Evolutionary conservation across 75 land plant genomes (phyloP), one percentile per base, ranked within the genome.

Genomic region (Sequoia sempervirens): DNA sequence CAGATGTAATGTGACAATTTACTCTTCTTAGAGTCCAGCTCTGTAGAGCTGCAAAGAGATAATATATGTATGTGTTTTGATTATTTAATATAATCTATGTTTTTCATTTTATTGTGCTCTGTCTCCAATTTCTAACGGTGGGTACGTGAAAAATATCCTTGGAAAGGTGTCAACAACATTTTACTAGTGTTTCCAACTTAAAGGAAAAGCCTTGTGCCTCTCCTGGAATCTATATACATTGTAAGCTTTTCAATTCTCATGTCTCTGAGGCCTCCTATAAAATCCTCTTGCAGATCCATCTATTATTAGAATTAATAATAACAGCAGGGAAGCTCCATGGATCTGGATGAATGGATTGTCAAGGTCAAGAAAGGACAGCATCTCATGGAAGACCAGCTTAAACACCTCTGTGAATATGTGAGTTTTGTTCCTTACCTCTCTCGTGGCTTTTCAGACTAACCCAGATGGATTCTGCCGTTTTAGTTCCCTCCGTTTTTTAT

Each of bases 321-420:
- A 58, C 23, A 58, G n/a, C n/a, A 58, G 66, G 23, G n/a, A 6
- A 58, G 50, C 76, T 58, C 66, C n/a, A 93, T 96, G 99, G 99
- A 95, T 90, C 89, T 96, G 90, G 99, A 96, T 85, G 87, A 86
- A 79, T 96, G 99, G 97, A 94, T 96, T 50, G 83, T 93, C 56
- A 96, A 95, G 87, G 97, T 96, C 17, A 96, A 95, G 86, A 93
- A 91, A 28, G 99, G 99, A 13, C 90, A 95, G 86, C 97, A 96
- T 78, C 89, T 96, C 1, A 40, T 86, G 83, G 99, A 96, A 82
- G 91, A 96, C 84, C 98, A 96, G 93, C 99, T 96, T 70, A 96
- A 96, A 88, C 91, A 87, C 34, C 97, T 96, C 54, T 96, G 99
- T 87, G 97, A 95, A 96, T 93, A 92, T 84, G 99, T 96, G 83